Evolutionary conservation across 2,329 filamentous ascomycete species (phyloP), one percentile per base, ranked within the genome.

Genomic region (Claviceps capensis): DNA sequence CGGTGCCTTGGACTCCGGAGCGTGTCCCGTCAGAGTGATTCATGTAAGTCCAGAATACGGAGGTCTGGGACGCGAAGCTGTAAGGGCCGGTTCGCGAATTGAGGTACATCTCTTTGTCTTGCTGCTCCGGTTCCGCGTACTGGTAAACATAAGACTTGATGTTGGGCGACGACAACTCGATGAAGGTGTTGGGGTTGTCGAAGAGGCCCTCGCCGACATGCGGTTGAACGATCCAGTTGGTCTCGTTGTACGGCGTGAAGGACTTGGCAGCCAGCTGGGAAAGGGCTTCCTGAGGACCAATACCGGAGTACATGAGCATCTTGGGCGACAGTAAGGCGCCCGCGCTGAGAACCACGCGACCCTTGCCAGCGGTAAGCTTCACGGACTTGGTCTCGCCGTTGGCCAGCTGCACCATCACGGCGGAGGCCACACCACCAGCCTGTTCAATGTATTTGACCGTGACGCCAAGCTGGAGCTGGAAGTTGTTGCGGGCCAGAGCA

Each of bases 121-220:
- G 57, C 1, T 66, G 50, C 1, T 65, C 59, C 0, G 75, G 74
- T 44, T 69, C 59, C 41, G 65, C 59, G 62, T 77, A 78, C 49
- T 63, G 67, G 59, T 76, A 70, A 9, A 58, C 63, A 59, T 75
- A 78, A 0, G 75, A 74, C n/a, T 70, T 52, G 47, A 79, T 60
- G 2, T 61, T 55, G 1, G 71, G 65, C 3, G 63, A 63, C 1
- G 66, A 66, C 1, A 77, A 64, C 56, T 74, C 70, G 59, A 77
- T 73, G 54, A 73, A 76, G 1, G 75, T 78, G 55, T 78, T 77
- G 5, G 76, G 74, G 57, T 78, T 79, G 58, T 78, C 75, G 55
- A 77, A 79, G 30, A 78, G 69, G 37, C 71, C 70, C 14, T 68
- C 63, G 44, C 76, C 76, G 4, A 79, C 69, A 4, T 68, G 65